phyloP scores from a whole-genome alignment of 768 basidiomycete genomes.

The Mycena venus region DNA sequence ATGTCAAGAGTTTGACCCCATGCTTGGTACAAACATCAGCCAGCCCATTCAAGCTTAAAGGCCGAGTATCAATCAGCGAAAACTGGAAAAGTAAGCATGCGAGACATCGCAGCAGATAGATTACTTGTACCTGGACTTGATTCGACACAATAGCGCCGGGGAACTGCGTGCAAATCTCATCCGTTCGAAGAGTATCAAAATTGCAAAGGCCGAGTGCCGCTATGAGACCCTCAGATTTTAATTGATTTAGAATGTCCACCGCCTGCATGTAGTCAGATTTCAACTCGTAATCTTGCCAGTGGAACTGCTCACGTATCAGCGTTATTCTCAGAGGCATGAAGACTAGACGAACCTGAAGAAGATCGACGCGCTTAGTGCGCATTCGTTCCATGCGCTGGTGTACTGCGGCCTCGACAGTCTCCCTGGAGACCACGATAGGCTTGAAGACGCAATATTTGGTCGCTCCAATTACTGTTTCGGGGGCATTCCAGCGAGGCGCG shows the following conservation, averaged over 20 bases:
- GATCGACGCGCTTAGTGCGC: conserved; percentile 70
- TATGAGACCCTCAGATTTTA: conserved; percentile 71
- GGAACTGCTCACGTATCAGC: conserved; percentile 62
- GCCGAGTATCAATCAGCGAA: conserved; percentile 84
- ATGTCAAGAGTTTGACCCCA: conserved; percentile 79
- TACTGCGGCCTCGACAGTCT: conserved; percentile 71
- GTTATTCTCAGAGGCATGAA: not conserved
- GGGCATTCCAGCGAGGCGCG: conserved; percentile 56
- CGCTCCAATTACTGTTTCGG: conserved; percentile 69
- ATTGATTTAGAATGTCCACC: conserved; percentile 65
- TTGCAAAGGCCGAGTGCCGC: conserved; percentile 82
- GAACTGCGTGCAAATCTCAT: conserved; percentile 83
- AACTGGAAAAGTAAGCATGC: conserved; percentile 60
- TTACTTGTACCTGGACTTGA: conserved; percentile 76
- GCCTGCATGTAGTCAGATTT: conserved; percentile 56
- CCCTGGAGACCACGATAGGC: conserved; percentile 60
- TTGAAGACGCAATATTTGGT: conserved; percentile 92
- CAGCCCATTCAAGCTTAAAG: conserved; percentile 85
- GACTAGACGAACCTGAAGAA: conserved; percentile 70
- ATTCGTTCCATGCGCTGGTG: conserved; percentile 79
- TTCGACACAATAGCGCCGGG: conserved; percentile 82
- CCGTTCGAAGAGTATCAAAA: conserved; percentile 80
- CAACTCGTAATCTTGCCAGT: conserved; percentile 80
- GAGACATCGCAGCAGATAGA: conserved; percentile 2
- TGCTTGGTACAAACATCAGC: conserved; percentile 81